These are phyloP conservation scores for Populus simonii DNA, from an alignment of 345 rosid species.

Conservation along the genomic window DNA sequence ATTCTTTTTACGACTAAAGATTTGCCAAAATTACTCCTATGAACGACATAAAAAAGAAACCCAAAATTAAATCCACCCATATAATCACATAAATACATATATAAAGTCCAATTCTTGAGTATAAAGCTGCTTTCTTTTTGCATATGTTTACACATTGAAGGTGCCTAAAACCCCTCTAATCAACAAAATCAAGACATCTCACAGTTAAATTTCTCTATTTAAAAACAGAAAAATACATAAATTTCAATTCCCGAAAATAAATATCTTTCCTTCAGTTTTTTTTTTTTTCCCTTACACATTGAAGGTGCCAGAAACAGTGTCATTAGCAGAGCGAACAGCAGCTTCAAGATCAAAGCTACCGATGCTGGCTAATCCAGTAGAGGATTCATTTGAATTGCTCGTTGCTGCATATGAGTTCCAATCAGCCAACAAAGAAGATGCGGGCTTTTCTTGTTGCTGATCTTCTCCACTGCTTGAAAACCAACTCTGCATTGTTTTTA, in stretches of 20 bases:
- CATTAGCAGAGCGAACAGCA: constrained; percentile 31
- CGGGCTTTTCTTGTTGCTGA: constrained; percentile 7
- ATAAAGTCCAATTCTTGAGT: background rate
- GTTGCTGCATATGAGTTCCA: constrained; percentile 33
- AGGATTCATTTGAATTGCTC: background rate
- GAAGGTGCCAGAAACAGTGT: constrained; percentile 30
- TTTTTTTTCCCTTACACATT: constrained; percentile 18
- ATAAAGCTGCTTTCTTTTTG: background rate
- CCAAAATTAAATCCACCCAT: background rate
- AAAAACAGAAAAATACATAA: background rate
- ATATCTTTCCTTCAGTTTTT: background rate
- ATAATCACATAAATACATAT: background rate
- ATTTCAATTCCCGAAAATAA: background rate
- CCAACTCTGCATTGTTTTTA: constrained; percentile 24
- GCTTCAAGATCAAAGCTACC: constrained; percentile 29
- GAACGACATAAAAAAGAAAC: background rate
- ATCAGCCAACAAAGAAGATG: constrained; percentile 26
- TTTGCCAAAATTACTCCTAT: background rate
- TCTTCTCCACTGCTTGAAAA: constrained; percentile 19
- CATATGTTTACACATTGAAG: background rate
- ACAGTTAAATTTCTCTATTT: background rate
- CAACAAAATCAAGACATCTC: background rate
- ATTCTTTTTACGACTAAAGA: background rate
- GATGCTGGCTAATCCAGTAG: background rate
- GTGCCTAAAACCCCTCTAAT: background rate